Evolutionary conservation across 768 basidiomycete genomes (phyloP).

Genomic region (Exsudoporus frostii): DNA sequence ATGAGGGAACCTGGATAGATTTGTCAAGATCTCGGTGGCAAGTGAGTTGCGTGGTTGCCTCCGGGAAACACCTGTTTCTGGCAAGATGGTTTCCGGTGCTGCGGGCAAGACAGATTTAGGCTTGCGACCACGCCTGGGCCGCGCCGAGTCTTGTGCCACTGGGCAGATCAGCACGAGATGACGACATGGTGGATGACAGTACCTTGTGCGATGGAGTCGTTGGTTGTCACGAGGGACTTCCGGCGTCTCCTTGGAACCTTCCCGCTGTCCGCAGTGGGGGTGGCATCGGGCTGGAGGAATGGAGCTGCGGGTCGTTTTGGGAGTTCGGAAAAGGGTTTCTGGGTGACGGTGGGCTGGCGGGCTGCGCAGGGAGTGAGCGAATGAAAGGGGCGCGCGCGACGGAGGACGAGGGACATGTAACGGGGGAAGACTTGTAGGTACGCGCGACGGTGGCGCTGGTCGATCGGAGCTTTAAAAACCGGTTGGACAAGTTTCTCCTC

Average conservation of each 20-base stretch:
- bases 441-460: constrained; percentile 33
- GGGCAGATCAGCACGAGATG: background rate
- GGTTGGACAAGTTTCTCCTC: constrained; percentile 32
- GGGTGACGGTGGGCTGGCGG: constrained; percentile 31
- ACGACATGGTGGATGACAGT: background rate
- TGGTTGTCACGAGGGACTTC: background rate
- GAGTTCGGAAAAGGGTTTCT: constrained; percentile 57
- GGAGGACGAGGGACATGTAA: constrained; percentile 12
- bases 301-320: constrained; percentile 38
- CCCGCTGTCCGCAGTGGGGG: background rate
- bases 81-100: background rate
- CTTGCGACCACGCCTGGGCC: constrained; percentile 19
- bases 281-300: background rate
- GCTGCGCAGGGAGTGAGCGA: background rate
- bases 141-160: background rate
- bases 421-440: constrained; percentile 9
- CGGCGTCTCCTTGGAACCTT: background rate
- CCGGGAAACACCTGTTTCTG: background rate
- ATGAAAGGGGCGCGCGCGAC: constrained; percentile 14
- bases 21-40: constrained; percentile 66
- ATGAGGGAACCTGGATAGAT: constrained; percentile 76
- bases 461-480: constrained; percentile 34
- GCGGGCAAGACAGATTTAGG: background rate
- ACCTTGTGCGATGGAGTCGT: constrained; percentile 6
- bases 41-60: constrained; percentile 47